Evolutionary conservation across 441 rosid genomes (phyloP).

Genomic region (Codiaeum variegatum): DNA sequence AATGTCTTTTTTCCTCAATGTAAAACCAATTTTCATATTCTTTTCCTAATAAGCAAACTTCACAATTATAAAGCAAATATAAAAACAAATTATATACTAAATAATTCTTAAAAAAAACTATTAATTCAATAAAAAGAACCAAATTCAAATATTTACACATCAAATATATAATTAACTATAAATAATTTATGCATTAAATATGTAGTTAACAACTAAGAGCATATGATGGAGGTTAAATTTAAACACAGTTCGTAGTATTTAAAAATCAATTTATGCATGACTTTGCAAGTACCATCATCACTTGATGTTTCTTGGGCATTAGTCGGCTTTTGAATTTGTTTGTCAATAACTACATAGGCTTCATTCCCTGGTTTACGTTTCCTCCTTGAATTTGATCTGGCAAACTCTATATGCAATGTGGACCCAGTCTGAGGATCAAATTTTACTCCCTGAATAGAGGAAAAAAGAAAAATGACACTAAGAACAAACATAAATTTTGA

Average conservation of each 20-base stretch:
- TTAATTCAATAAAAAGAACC: too few relatives aligned
- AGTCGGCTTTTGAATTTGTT: conserved; percentile 42
- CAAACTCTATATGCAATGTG: conserved; percentile 69
- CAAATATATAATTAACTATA: too few relatives aligned
- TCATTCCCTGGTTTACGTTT: conserved; percentile 68
- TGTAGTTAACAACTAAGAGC: too few relatives aligned
- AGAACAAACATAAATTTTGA: neutral
- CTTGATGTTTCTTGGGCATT: conserved; percentile 50
- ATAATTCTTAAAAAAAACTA: too few relatives aligned
- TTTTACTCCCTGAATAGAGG: conserved; percentile 57
- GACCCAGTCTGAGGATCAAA: conserved; percentile 84
- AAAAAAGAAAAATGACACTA: conserved; percentile 18
- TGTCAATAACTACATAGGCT: conserved; percentile 79
- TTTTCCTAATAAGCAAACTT: too few relatives aligned
- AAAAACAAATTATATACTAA: too few relatives aligned
- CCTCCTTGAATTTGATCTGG: conserved; percentile 79
- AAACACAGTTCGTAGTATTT: neutral
- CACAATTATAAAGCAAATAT: too few relatives aligned
- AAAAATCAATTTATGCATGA: neutral
- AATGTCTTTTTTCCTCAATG: too few relatives aligned
- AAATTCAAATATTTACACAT: too few relatives aligned
- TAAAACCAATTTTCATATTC: too few relatives aligned
- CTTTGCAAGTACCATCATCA: conserved; percentile 49
- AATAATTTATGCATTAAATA: too few relatives aligned
- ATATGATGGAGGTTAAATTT: too few relatives aligned